phyloP scores from a whole-genome alignment of 2,329 filamentous ascomycete genomes.

The Trichoderma harzianum region DNA sequence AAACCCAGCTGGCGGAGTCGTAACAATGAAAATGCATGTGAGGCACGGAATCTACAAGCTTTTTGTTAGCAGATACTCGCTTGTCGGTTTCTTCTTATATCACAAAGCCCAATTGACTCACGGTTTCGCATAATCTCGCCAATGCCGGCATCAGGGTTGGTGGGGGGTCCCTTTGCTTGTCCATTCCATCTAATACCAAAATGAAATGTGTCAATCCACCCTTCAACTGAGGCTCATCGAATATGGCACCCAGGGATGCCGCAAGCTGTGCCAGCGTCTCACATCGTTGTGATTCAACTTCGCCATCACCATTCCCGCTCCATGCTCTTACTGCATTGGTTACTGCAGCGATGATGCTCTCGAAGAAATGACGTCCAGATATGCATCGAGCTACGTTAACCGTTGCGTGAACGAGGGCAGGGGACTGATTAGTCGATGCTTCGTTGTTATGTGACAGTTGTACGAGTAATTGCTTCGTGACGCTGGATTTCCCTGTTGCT shows the following conservation, averaged over 20 bases:
- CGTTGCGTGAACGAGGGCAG: slow-evolving; percentile 54
- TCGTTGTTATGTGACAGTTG: slow-evolving; percentile 23
- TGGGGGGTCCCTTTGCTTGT: slow-evolving; percentile 76
- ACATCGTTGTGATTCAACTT: slow-evolving; percentile 53
- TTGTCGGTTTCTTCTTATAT: no score
- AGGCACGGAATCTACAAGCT: slow-evolving; percentile 69
- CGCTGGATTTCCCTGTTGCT: slow-evolving; percentile 79
- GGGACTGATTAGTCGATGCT: background rate
- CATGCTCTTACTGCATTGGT: slow-evolving; percentile 45
- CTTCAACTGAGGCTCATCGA: slow-evolving; percentile 43
- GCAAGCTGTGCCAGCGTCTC: slow-evolving; percentile 76
- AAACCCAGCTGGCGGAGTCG: slow-evolving; percentile 64
- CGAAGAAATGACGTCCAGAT: slow-evolving; percentile 72
- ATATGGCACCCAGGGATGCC: slow-evolving; percentile 65
- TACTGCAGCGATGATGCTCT: slow-evolving; percentile 62
- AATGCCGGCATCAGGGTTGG: slow-evolving; percentile 77
- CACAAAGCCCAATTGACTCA: slow-evolving; percentile 39
- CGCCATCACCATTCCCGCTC: background rate
- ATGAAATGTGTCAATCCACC: slow-evolving; percentile 60
- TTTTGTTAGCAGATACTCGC: background rate
- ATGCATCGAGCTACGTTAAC: slow-evolving; percentile 73
- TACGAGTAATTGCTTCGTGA: slow-evolving; percentile 52
- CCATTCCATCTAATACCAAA: slow-evolving; percentile 83
- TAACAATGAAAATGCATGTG: slow-evolving; percentile 73
- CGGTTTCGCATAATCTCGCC: slow-evolving; percentile 75